These are phyloP conservation scores for Ophiostoma tasmaniense DNA, from an alignment of 2,329 filamentous ascomycete genomes.

Conservation along the genomic window DNA sequence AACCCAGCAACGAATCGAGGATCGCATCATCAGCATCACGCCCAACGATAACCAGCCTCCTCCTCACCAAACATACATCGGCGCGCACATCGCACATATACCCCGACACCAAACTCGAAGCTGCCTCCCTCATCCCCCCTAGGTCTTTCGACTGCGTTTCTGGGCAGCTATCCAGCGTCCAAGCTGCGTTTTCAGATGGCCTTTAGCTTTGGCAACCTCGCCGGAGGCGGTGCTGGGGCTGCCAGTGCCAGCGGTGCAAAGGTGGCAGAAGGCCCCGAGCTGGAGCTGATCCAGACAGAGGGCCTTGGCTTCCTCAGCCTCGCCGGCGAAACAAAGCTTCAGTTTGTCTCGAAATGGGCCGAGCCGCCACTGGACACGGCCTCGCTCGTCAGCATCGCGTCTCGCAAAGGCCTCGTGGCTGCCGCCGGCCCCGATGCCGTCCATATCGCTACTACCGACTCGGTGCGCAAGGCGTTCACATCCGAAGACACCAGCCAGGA, in stretches of 20 bases:
- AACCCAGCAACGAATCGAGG: not conserved
- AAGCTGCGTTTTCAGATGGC: slow-evolving; percentile 41
- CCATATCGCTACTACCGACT: slow-evolving; percentile 66
- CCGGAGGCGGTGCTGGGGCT: slow-evolving; percentile 32
- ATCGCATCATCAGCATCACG: not conserved
- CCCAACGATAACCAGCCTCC: not conserved
- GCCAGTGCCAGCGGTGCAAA: slow-evolving; percentile 27
- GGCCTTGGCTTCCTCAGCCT: slow-evolving; percentile 74
- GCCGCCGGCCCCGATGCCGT: slow-evolving; percentile 78
- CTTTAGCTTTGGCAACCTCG: slow-evolving; percentile 50
- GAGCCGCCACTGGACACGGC: slow-evolving; percentile 65
- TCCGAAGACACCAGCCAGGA: slow-evolving; percentile 34
- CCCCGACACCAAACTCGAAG: not conserved
- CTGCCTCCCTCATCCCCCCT: slow-evolving; percentile 11
- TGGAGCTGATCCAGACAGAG: slow-evolving; percentile 78
- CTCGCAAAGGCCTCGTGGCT: slow-evolving; percentile 70
- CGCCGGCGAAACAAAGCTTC: slow-evolving; percentile 72
- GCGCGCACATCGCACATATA: not conserved
- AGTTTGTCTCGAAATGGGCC: slow-evolving; percentile 72
- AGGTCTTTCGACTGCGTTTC: slow-evolving; percentile 12
- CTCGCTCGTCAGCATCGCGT: slow-evolving; percentile 76
- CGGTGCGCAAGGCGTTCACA: slow-evolving; percentile 67
- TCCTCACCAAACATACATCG: not conserved
- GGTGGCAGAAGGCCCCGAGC: slow-evolving; percentile 48
- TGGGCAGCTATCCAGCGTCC: slow-evolving; percentile 13